Evolutionary conservation across 1,284 basidiomycete species (phyloP).

Genomic region (Quambalaria eucalypti): DNA sequence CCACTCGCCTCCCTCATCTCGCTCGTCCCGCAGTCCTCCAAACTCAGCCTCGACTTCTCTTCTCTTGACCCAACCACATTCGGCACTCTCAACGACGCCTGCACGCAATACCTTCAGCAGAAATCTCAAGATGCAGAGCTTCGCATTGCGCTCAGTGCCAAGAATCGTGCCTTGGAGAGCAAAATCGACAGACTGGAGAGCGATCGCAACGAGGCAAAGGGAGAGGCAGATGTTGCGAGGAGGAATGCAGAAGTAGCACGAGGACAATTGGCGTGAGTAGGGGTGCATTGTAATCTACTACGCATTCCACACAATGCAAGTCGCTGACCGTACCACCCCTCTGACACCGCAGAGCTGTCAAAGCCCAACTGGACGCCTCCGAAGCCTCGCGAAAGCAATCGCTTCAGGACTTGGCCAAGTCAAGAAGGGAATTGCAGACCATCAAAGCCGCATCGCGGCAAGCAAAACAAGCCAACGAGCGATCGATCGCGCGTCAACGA

Average conservation of each 20-base stretch:
- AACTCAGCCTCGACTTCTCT: not conserved
- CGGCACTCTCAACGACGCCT: not conserved
- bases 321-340: not conserved
- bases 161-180: not conserved
- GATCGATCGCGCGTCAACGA: not conserved
- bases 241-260: not conserved
- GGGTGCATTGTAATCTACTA: not conserved
- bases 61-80: not conserved
- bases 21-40: not conserved
- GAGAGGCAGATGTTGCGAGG: not conserved
- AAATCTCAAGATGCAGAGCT: not conserved
- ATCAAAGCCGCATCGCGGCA: not conserved
- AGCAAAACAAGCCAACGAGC: not conserved
- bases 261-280: not conserved
- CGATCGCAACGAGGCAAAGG: not conserved
- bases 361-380: not conserved
- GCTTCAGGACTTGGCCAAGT: not conserved
- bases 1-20: not conserved
- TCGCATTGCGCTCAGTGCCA: not conserved
- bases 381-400: not conserved
- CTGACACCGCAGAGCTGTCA: not conserved
- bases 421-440: not conserved
- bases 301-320: not conserved
- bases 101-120: not conserved
- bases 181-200: not conserved